Evolutionary conservation across 1,284 basidiomycete genomes (phyloP).

Genomic region (Thecaphora thlaspeos): DNA sequence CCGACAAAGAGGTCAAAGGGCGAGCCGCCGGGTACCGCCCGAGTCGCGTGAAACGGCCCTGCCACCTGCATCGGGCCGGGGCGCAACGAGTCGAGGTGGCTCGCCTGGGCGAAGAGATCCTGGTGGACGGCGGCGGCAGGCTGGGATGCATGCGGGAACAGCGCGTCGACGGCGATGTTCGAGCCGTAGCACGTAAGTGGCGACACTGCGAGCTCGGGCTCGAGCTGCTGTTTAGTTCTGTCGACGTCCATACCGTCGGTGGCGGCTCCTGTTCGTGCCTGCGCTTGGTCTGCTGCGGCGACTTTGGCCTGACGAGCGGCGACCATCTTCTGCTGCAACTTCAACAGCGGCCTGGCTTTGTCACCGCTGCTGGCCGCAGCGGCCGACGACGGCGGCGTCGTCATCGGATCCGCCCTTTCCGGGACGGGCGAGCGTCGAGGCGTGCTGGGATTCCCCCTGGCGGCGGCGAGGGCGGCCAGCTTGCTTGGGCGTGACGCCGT

Average conservation of each 20-base stretch:
- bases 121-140: neutral
- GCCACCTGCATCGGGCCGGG: constrained; percentile 4
- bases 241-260: constrained; percentile 5
- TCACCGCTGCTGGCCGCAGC: constrained; percentile 59
- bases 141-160: constrained; percentile 31
- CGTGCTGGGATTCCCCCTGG: constrained; percentile 5
- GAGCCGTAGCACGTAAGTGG: constrained; percentile 32
- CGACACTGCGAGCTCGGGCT: too few species aligned
- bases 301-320: constrained; percentile 23
- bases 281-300: constrained; percentile 6
- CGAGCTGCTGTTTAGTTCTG: constrained; percentile 13
- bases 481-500: constrained; percentile 28
- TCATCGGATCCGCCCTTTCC: constrained; percentile 5
- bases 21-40: constrained; percentile 24
- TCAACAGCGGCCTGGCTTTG: constrained; percentile 60
- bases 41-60: constrained; percentile 9
- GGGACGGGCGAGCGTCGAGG: constrained; percentile 1
- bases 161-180: constrained; percentile 21
- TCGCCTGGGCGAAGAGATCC: constrained; percentile 1
- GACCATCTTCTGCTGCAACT: constrained; percentile 63
- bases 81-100: neutral
- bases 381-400: constrained; percentile 10
- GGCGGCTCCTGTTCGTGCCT: constrained; percentile 20
- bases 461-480: constrained; percentile 44
- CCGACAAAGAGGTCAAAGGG: constrained; percentile 29